These are phyloP conservation scores for Myriangium duriaei DNA, from an alignment of 2,329 filamentous ascomycete species.

Conservation along the genomic window DNA sequence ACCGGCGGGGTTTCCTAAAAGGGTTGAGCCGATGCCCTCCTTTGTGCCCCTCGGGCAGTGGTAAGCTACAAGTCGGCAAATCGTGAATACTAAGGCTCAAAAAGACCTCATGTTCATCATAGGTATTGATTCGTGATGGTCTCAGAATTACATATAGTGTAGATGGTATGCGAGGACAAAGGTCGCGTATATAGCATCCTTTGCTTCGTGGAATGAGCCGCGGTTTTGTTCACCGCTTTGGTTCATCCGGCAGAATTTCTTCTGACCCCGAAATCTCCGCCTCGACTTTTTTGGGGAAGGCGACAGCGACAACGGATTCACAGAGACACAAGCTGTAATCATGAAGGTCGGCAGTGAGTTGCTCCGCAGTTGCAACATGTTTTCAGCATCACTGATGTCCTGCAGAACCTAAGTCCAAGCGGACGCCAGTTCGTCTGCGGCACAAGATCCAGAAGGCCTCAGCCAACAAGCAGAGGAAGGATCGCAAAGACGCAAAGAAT, in stretches of 20 bases:
- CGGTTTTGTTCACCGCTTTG: too few species aligned
- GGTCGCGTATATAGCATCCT: too few species aligned
- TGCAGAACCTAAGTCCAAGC: constrained; percentile 76
- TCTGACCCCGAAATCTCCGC: background rate
- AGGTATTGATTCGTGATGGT: too few species aligned
- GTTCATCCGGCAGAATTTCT: constrained; percentile 9
- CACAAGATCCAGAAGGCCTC: constrained; percentile 95
- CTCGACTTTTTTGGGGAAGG: background rate
- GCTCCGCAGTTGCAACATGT: background rate
- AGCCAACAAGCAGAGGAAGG: constrained; percentile 79
- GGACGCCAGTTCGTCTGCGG: constrained; percentile 73
- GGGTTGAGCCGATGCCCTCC: too few species aligned
- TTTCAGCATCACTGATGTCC: background rate
- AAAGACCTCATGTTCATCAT: too few species aligned
- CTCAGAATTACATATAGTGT: too few species aligned
- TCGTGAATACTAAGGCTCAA: too few species aligned
- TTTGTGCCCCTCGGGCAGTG: too few species aligned
- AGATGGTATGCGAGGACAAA: too few species aligned
- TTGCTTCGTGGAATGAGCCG: too few species aligned
- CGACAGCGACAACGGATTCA: background rate
- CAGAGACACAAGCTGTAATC: background rate
- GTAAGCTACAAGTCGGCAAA: too few species aligned
- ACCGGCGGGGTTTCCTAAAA: too few species aligned
- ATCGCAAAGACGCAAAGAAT: constrained; percentile 79
- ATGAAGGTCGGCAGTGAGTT: constrained; percentile 9